Evolutionary conservation across 2,329 filamentous ascomycete species (phyloP).

Genomic region (Huntiella abstrusa): DNA sequence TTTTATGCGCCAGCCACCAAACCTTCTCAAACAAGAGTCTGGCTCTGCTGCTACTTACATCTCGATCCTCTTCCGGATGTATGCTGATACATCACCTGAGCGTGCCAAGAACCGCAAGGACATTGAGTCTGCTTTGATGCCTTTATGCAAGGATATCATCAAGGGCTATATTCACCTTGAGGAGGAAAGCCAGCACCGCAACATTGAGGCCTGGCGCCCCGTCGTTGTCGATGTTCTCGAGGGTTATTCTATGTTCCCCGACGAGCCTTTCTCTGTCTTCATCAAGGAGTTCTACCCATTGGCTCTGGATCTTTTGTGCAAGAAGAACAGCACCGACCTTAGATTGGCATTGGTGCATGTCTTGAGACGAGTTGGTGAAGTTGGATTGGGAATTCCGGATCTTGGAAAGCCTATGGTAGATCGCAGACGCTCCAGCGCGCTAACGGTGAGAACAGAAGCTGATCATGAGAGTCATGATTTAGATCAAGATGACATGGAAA

Average conservation of each 20-base stretch:
- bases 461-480: slow-evolving; percentile 15
- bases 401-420: slow-evolving; percentile 19
- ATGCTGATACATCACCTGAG: slow-evolving; percentile 72
- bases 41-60: slow-evolving; percentile 90
- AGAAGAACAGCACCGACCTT: slow-evolving; percentile 65
- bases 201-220: slow-evolving; percentile 91
- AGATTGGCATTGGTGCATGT: slow-evolving; percentile 60
- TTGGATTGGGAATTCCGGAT: slow-evolving; percentile 38
- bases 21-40: slow-evolving; percentile 89
- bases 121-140: slow-evolving; percentile 81
- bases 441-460: slow-evolving; percentile 12
- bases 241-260: slow-evolving; percentile 71
- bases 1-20: slow-evolving; percentile 99
- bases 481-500: slow-evolving; percentile 6
- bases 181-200: slow-evolving; percentile 90
- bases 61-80: slow-evolving; percentile 92
- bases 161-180: slow-evolving; percentile 69
- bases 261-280: slow-evolving; percentile 60
- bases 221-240: slow-evolving; percentile 95
- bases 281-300: slow-evolving; percentile 73
- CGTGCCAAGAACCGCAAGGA: slow-evolving; percentile 60
- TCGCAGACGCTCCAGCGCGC: slow-evolving; percentile 17
- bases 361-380: slow-evolving; percentile 67
- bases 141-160: slow-evolving; percentile 88
- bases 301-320: slow-evolving; percentile 60